Evolutionary conservation across 2,329 filamentous ascomycete genomes (phyloP).

Genomic region (Aspergillus quadrilineatus): DNA sequence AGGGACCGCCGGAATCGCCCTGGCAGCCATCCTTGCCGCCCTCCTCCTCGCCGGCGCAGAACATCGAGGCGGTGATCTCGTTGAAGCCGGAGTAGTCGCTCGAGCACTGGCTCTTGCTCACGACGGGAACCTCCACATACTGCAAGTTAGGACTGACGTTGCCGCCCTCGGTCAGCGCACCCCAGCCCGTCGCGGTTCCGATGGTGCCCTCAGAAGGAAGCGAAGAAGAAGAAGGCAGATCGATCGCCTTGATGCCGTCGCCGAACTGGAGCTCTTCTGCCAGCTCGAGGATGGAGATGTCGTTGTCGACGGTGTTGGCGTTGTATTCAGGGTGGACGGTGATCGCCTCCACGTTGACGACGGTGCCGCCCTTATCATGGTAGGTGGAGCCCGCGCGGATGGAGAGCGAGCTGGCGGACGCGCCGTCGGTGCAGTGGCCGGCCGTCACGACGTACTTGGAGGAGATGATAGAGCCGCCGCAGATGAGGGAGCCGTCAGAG

Average conservation of each 20-base stretch:
- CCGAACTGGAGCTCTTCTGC: neutral
- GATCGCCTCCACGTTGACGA: neutral
- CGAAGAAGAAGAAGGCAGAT: conserved; percentile 42
- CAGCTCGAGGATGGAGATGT: conserved; percentile 6
- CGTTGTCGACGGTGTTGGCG: conserved; percentile 1
- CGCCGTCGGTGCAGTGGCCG: conserved; percentile 9
- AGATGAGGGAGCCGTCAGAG: neutral
- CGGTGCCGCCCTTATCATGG: neutral
- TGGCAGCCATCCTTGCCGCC: conserved; percentile 8
- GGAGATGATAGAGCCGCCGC: conserved; percentile 10
- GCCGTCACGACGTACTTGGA: conserved; percentile 6
- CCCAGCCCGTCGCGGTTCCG: conserved; percentile 7
- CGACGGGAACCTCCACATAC: conserved; percentile 3
- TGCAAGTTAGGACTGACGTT: neutral
- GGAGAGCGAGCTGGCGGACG: neutral
- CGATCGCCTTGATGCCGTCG: conserved; percentile 37
- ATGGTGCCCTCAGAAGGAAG: neutral
- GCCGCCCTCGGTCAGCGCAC: neutral
- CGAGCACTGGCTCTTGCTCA: neutral
- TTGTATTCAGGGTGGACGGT: conserved; percentile 8
- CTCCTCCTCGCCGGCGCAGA: conserved; percentile 4
- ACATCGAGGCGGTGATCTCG: conserved; percentile 1
- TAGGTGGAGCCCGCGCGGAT: conserved; percentile 8
- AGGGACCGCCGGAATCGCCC: conserved; percentile 6
- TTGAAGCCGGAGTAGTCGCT: neutral